Evolutionary conservation across 148 eudicot species (phyloP).

Genomic region (Dianthus caryophyllus): DNA sequence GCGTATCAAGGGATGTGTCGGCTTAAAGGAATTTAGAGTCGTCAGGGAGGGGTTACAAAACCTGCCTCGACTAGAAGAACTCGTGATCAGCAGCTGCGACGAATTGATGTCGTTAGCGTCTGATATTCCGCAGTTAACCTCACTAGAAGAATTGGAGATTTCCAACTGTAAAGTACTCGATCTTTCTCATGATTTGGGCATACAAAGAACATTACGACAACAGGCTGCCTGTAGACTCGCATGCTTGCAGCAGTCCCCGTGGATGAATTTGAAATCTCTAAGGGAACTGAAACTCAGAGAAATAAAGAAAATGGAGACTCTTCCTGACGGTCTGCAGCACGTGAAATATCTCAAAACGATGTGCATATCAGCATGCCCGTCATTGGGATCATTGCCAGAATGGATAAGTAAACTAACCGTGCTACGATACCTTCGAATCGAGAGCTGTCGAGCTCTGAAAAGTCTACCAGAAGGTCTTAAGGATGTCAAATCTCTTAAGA

Average conservation of each 20-base stretch:
- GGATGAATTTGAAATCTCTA: constrained; percentile 10
- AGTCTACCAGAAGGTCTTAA: too few relatives aligned
- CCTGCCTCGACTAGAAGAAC: constrained; percentile 13
- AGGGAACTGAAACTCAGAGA: constrained; percentile 14
- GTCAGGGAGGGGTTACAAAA: constrained; percentile 12
- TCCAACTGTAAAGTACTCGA: constrained; percentile 25
- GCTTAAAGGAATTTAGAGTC: too few relatives aligned
- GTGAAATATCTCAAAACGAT: too few relatives aligned
- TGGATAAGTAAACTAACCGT: too few relatives aligned
- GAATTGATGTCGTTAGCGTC: constrained; percentile 10
- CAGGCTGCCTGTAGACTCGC: not conserved
- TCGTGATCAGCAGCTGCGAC: constrained; percentile 16
- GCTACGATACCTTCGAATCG: too few relatives aligned
- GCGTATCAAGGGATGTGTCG: constrained; percentile 20
- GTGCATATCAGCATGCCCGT: too few relatives aligned
- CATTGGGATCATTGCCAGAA: too few relatives aligned
- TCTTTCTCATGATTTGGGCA: not conserved
- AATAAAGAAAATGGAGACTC: constrained; percentile 20
- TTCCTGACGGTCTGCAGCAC: constrained; percentile 18
- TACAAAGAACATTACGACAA: too few relatives aligned
- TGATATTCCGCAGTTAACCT: too few relatives aligned
- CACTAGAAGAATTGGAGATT: constrained; percentile 18
- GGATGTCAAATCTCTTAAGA: too few relatives aligned
- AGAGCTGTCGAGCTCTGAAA: too few relatives aligned
- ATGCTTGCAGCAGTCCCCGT: not conserved